Percentiles rank a stretch among this genome's conserved stretches.
Evolutionary conservation across 1,284 basidiomycete genomes (phyloP).

Genomic region (Coriolopsis trogii): DNA sequence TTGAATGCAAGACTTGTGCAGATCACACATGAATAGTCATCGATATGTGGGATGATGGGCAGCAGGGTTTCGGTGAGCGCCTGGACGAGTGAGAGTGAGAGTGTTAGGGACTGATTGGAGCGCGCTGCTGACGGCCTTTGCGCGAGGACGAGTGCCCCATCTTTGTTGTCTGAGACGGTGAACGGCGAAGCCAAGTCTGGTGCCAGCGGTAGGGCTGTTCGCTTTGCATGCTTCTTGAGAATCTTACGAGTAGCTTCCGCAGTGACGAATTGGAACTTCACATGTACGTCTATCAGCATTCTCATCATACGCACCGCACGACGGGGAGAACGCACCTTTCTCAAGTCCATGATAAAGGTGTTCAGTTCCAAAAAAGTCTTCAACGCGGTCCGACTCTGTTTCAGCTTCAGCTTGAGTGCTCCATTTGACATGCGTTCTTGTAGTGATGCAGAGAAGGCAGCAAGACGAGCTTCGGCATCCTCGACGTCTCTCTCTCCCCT

Average conservation of each 20-base stretch:
- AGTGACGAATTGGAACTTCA: constrained; percentile 82
- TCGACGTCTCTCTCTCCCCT: constrained; percentile 77
- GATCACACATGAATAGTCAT: constrained; percentile 78
- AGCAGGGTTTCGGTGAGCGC: constrained; percentile 85
- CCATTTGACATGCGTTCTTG: constrained; percentile 63
- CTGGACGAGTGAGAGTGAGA: constrained; percentile 84
- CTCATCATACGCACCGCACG: too few species aligned
- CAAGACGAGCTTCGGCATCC: constrained; percentile 75
- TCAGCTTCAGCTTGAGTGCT: constrained; percentile 60
- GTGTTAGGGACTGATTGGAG: constrained; percentile 36
- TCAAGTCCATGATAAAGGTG: constrained; percentile 81
- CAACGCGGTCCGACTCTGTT: constrained; percentile 68
- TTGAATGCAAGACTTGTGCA: constrained; percentile 88
- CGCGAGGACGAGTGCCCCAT: constrained; percentile 12
- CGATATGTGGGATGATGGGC: constrained; percentile 82
- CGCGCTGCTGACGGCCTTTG: constrained; percentile 11
- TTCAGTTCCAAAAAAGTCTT: constrained; percentile 85
- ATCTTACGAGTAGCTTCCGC: constrained; percentile 90
- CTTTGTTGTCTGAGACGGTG: constrained; percentile 10
- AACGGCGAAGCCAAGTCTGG: constrained; percentile 31
- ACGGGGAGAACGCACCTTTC: constrained; percentile 70
- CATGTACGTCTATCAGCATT: too few species aligned
- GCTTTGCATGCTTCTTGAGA: constrained; percentile 94
- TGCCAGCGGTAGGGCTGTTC: constrained; percentile 68
- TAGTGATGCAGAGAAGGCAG: constrained; percentile 72